phyloP scores from a whole-genome alignment of 208 protist genomes.

The Leishmania guyanensis region DNA sequence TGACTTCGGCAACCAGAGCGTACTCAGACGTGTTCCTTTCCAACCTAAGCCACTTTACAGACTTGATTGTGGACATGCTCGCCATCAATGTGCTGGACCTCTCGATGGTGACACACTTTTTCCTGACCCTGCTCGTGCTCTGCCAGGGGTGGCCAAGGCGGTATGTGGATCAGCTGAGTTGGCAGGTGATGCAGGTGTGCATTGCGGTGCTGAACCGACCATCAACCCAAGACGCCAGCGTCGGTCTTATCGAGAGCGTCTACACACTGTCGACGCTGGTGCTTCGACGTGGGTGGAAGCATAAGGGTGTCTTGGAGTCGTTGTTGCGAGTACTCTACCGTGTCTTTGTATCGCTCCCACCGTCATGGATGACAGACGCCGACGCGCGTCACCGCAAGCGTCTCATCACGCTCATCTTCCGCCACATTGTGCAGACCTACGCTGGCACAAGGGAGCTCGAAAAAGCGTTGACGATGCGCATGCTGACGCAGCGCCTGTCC shows the following conservation, averaged over 20 bases:
- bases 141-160: conserved; percentile 57
- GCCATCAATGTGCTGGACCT: conserved; percentile 86
- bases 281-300: conserved; percentile 56
- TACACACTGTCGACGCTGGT: conserved; percentile 56
- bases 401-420: conserved; percentile 61
- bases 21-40: conserved; percentile 70
- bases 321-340: conserved; percentile 70
- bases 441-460: conserved; percentile 62
- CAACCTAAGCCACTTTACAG: conserved; percentile 79
- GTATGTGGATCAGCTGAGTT: conserved; percentile 64
- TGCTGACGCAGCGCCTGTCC: conserved; percentile 74
- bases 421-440: conserved; percentile 67
- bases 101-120: conserved; percentile 53
- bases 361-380: conserved; percentile 59
- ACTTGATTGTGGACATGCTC: conserved; percentile 79
- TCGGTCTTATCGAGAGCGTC: conserved; percentile 58
- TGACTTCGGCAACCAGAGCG: background rate
- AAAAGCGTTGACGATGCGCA: conserved; percentile 68
- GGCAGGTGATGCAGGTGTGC: conserved; percentile 73
- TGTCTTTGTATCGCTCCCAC: conserved; percentile 63
- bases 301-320: conserved; percentile 76
- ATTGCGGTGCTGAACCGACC: conserved; percentile 76
- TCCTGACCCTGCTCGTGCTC: conserved; percentile 56
- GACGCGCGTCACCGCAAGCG: conserved; percentile 47
- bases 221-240: conserved; percentile 51